Percentiles rank a stretch among this genome's conserved stretches.
These are phyloP conservation scores for Arthroderma sp. DNA, from an alignment of 2,329 filamentous ascomycete genomes.

Conservation along the genomic window DNA sequence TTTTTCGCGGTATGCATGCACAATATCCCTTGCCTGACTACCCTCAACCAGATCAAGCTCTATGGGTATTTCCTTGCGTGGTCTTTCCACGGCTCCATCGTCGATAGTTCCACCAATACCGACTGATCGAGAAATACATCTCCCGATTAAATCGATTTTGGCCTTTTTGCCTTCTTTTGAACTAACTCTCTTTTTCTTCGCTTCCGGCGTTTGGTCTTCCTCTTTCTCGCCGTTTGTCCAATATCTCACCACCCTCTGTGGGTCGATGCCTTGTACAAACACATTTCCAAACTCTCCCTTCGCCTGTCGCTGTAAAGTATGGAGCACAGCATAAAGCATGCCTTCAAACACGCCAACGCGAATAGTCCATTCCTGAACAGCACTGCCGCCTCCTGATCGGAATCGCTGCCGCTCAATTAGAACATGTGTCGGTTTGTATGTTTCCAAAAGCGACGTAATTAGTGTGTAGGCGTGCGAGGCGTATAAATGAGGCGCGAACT, in stretches of 20 bases:
- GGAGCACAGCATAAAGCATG: constrained; percentile 63
- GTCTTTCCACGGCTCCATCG: not conserved
- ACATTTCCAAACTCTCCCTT: constrained; percentile 25
- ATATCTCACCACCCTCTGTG: constrained; percentile 45
- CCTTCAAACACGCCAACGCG: constrained; percentile 71
- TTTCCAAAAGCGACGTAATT: constrained; percentile 38
- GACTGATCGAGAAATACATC: constrained; percentile 36
- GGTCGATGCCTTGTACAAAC: constrained; percentile 41
- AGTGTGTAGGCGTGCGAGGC: constrained; percentile 46
- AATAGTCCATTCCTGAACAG: constrained; percentile 70
- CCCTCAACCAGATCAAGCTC: constrained; percentile 20
- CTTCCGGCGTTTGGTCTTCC: constrained; percentile 8
- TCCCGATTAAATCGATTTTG: constrained; percentile 52
- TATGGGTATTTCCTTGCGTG: constrained; percentile 7
- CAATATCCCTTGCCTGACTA: constrained; percentile 17
- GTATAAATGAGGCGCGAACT: constrained; percentile 43
- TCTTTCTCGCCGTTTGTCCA: constrained; percentile 34
- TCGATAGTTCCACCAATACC: not conserved
- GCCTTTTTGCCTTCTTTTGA: constrained; percentile 32
- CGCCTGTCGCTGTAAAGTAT: constrained; percentile 41
- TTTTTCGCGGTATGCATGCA: constrained; percentile 23
- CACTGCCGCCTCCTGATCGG: constrained; percentile 50
- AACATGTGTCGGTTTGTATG: constrained; percentile 52
- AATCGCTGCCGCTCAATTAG: constrained; percentile 57
- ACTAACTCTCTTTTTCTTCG: constrained; percentile 16